phyloP scores from a whole-genome alignment of 1,284 basidiomycete species.

The Cryptococcus deneoformans region DNA sequence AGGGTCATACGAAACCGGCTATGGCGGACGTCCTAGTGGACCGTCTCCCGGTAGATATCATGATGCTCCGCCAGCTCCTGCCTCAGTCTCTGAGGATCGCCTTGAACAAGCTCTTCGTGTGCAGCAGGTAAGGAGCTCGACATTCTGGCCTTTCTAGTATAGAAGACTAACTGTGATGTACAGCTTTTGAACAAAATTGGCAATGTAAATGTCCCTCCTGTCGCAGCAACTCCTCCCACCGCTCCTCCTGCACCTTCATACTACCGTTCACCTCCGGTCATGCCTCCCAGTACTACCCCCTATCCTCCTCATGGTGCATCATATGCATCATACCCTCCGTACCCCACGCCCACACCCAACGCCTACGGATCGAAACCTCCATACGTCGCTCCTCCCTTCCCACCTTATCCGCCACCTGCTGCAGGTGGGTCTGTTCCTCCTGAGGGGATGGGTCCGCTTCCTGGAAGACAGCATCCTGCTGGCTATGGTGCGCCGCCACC shows the following conservation, averaged over 20 bases:
- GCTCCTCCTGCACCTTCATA: conserved; percentile 3
- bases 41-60: neutral
- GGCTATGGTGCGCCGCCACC: too few species aligned
- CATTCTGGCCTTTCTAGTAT: neutral
- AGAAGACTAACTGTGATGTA: neutral
- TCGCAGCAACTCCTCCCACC: neutral
- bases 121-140: conserved; percentile 19
- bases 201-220: neutral
- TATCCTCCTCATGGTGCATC: neutral
- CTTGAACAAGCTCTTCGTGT: conserved; percentile 40
- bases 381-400: conserved; percentile 1
- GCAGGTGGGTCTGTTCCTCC: neutral
- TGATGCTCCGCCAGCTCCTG: neutral
- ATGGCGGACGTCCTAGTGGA: neutral
- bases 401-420: conserved; percentile 3
- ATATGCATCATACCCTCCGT: neutral
- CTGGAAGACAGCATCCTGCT: neutral
- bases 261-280: neutral
- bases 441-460: neutral
- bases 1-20: neutral
- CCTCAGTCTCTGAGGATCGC: conserved; percentile 24
- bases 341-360: neutral
- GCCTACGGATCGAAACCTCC: neutral
- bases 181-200: neutral
- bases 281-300: neutral